These are phyloP conservation scores for Irpex lacteus DNA, from an alignment of 1,284 basidiomycete genomes.

Conservation along the genomic window DNA sequence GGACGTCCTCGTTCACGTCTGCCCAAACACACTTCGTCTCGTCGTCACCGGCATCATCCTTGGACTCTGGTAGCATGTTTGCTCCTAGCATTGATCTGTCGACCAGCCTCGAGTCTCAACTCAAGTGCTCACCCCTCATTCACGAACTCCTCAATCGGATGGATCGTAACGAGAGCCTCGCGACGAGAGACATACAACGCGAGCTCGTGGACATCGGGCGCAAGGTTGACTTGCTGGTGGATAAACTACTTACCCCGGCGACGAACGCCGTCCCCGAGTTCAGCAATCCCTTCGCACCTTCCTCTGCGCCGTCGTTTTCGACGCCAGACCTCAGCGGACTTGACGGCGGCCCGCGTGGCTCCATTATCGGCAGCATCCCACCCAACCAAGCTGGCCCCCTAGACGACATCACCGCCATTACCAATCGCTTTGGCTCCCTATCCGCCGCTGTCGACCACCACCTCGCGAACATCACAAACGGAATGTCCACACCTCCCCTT, in stretches of 20 bases:
- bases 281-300: slow-evolving; percentile 70
- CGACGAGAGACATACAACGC: slow-evolving; percentile 69
- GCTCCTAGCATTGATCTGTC: slow-evolving; percentile 41
- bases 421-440: slow-evolving; percentile 76
- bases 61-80: slow-evolving; percentile 68
- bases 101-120: slow-evolving; percentile 62
- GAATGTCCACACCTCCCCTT: neutral
- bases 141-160: slow-evolving; percentile 77
- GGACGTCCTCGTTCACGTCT: slow-evolving; percentile 27
- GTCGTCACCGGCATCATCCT: slow-evolving; percentile 72
- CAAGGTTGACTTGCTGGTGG: slow-evolving; percentile 75
- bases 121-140: slow-evolving; percentile 71
- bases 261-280: slow-evolving; percentile 60
- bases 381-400: slow-evolving; percentile 62
- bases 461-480: slow-evolving; percentile 39
- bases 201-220: slow-evolving; percentile 72
- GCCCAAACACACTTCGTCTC: slow-evolving; percentile 42
- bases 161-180: slow-evolving; percentile 65
- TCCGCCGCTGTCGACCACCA: slow-evolving; percentile 88
- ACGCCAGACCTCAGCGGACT: slow-evolving; percentile 33
- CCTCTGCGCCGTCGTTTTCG: slow-evolving; percentile 17
- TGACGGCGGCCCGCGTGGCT: slow-evolving; percentile 48
- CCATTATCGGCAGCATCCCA: slow-evolving; percentile 58
- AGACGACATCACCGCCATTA: slow-evolving; percentile 76
- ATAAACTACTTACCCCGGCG: slow-evolving; percentile 46